Conservation (phyloP, 176 grass and related monocot genomes). For the Coix lacrymajobi region DNA sequence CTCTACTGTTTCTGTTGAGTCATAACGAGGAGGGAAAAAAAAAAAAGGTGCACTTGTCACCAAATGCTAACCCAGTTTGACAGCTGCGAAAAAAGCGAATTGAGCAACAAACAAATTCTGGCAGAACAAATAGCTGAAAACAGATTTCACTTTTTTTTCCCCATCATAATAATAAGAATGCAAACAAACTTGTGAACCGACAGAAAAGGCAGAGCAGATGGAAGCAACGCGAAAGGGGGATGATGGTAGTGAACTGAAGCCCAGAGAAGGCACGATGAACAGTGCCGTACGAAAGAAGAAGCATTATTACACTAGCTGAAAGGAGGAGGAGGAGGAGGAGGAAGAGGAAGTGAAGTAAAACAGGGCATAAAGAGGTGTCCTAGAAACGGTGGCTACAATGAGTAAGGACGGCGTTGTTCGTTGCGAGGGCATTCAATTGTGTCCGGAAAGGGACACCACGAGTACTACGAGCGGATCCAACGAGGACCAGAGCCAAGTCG, state of each 20-base stretch:
- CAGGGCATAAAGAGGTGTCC: conserved; percentile 7
- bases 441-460: background rate
- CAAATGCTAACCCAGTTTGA: background rate
- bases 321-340: background rate
- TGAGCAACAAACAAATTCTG: background rate
- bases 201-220: background rate
- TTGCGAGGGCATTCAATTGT: conserved; percentile 17
- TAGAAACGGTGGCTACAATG: conserved; percentile 21
- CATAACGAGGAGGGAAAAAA: background rate
- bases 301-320: background rate
- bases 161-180: background rate
- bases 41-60: background rate
- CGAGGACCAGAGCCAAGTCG: background rate
- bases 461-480: conserved; percentile 8
- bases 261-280: background rate
- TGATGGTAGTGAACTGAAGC: no score
- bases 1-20: background rate
- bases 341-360: background rate
- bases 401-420: conserved; percentile 17
- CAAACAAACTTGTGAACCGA: background rate
- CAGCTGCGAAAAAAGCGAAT: background rate
- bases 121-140: background rate
- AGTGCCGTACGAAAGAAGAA: background rate
- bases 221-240: background rate
- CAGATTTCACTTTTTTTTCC: background rate